Base-by-base conservation (phyloP, 2,329 filamentous ascomycete species). In the Aspergillus clavatus region DNA sequence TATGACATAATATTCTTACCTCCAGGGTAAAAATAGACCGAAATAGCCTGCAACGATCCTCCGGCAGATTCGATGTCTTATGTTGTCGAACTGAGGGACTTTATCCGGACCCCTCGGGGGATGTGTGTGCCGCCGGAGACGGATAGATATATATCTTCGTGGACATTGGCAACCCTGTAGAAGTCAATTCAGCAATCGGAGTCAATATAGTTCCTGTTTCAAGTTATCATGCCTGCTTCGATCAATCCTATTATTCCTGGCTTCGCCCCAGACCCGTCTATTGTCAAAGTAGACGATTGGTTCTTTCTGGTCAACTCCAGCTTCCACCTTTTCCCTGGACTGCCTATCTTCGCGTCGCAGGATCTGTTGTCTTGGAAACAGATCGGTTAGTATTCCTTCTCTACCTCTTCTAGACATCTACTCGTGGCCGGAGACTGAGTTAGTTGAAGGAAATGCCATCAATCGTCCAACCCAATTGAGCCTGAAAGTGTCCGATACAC, bases 251-350 rank as follows among this genome's bases (percentile, higher is more conserved):
- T 54, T 26, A 28, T 50, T 35, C 48, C 50, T 18, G 53, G 53
- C 12, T 56, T 54, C 28, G 47, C 47, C 2, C 49, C 53, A 7
- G 53, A 56, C 36, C 53, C 53, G 14, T 54, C 49, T 1, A 31
- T 38, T 22, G 36, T 54, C 24, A 39, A 14, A 8, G 47, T 56
- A 2, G 53, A 18, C 11, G 52, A 45, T 26, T 38, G 38, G n/a
- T 57, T 56, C 19, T 58, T 59, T 45, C 46, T 65, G 54, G 78
- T 87, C 33, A 80, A 85, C 50, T 76, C 87, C 24, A 78, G 80
- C 1, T 85, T 85, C 2, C 88, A 87, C 54, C 80, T 86, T 3
- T 88, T 87, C 55, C 74, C 87, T 1, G 82, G 86, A 43, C 71
- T 86, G n/a, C 82, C 82, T 0, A 53, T 56, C 23, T 51, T 60